These are phyloP conservation scores for Pleurotus cornucopiae DNA, from an alignment of 768 basidiomycete genomes.

Conservation along the genomic window DNA sequence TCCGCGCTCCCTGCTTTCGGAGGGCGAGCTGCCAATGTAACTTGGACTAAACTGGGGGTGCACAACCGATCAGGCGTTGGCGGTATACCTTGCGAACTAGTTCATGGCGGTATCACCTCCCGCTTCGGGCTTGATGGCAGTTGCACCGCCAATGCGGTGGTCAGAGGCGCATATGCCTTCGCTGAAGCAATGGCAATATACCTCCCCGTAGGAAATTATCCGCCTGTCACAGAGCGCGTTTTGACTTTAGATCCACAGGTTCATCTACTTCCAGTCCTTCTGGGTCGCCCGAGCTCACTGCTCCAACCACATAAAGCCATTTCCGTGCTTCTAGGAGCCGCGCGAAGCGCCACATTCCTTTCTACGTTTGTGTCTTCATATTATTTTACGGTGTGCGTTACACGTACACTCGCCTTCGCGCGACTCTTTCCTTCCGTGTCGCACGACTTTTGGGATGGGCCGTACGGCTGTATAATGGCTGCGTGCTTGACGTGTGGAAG, in stretches of 20 bases:
- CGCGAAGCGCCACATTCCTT: slow-evolving; percentile 70
- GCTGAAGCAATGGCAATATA: slow-evolving; percentile 62
- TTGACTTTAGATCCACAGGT: slow-evolving; percentile 37
- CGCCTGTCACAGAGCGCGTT: slow-evolving; percentile 3
- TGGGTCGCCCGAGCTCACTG: slow-evolving; percentile 53
- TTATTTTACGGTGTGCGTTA: slow-evolving; percentile 68
- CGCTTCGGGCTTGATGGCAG: slow-evolving; percentile 41
- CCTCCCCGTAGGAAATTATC: slow-evolving; percentile 52
- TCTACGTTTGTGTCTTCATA: slow-evolving; percentile 67
- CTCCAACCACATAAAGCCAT: slow-evolving; percentile 39
- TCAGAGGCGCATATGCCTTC: slow-evolving; percentile 57
- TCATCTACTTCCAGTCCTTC: slow-evolving; percentile 62
- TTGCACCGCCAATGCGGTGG: slow-evolving; percentile 53
- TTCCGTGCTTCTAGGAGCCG: slow-evolving; percentile 40
- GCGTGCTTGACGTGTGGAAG: slow-evolving; percentile 69
- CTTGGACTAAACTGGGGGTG: slow-evolving; percentile 58
- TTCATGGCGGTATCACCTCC: slow-evolving; percentile 56
- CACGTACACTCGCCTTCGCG: slow-evolving; percentile 62
- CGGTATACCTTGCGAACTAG: slow-evolving; percentile 72
- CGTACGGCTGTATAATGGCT: slow-evolving; percentile 59
- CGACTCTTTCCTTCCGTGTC: slow-evolving; percentile 62
- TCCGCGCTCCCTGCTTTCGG: slow-evolving; percentile 57
- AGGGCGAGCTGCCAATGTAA: slow-evolving; percentile 41
- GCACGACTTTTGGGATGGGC: slow-evolving; percentile 79
- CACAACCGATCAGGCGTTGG: slow-evolving; percentile 50